Conservation (phyloP, 257 asterid genomes). For the Fraxinus americana region DNA sequence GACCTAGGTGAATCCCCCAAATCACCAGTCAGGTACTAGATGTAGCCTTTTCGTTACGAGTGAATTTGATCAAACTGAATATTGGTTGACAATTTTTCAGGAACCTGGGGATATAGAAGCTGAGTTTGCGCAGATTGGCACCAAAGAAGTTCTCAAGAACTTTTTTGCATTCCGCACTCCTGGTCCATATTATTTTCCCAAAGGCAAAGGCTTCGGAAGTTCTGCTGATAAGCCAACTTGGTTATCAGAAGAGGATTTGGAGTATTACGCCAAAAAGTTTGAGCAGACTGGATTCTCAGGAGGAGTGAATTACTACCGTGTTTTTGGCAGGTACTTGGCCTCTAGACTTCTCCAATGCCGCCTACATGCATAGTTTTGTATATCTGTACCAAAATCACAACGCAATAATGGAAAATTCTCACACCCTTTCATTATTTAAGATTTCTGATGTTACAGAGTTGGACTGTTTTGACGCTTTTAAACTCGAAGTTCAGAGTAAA, state of each 20-base stretch:
- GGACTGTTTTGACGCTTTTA: no score
- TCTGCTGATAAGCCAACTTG: constrained; percentile 54
- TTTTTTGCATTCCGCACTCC: constrained; percentile 50
- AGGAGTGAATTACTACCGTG: constrained; percentile 75
- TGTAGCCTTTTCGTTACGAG: background rate
- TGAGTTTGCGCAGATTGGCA: constrained; percentile 57
- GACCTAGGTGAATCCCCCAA: background rate
- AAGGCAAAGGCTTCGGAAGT: constrained; percentile 57
- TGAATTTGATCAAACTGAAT: background rate
- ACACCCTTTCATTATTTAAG: background rate
- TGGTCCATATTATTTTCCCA: constrained; percentile 51
- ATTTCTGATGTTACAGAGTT: no score
- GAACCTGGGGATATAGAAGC: constrained; percentile 79
- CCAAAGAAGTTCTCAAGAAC: constrained; percentile 52
- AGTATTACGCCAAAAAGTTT: constrained; percentile 55
- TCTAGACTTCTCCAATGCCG: no score
- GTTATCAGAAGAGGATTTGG: constrained; percentile 68
- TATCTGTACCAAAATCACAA: no score
- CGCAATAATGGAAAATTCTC: no score
- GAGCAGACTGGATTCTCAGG: constrained; percentile 77
- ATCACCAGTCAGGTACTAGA: background rate
- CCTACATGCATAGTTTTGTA: no score
- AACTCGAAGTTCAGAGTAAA: no score
- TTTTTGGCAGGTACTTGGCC: constrained; percentile 39
- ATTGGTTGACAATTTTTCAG: constrained; percentile 36